Evolutionary conservation across 805 yeast genomes (phyloP), one percentile per base, ranked within the genome.

Genomic region (Metschnikowia gruessii): DNA sequence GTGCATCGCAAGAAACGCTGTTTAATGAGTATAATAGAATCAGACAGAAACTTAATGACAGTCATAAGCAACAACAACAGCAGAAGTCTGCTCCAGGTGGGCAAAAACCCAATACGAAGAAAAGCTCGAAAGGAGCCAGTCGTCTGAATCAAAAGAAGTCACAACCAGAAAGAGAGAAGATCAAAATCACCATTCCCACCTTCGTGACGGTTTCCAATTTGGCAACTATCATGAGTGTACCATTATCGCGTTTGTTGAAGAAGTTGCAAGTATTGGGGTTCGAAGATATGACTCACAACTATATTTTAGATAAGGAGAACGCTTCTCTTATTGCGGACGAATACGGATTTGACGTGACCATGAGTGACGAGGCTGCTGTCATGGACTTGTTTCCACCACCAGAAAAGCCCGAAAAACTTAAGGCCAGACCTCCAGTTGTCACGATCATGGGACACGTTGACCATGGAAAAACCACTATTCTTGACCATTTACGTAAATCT

Each of bases 361-460:
- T 68, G 60, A 81, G 77, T 48, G 85, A 81, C 40, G 75, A 74
- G n/a, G 35, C 30, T 19, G 69, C 74, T 4, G 83, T 86, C 2
- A 65, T 84, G 43, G 80, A 83, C 51, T 81, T 88, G 15, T 73
- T 77, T 13, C 79, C 82, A 0, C 67, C 68, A 1, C 79, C 87
- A 0, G 73, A 68, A 2, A 75, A 75, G 24, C 60, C 63, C n/a
- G 66, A 68, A 6, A 59, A 66, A 18, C 62, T 85, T 52, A 80
- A 79, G 37, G 74, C 82, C 6, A 72, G 98, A 53, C 90, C 99
- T 0, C 99, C 99, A 0, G 85, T 94, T 19, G 97, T 94, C 4
- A 91, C 99, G 0, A 87, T 94, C 43, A 94, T 94, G 98, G 99
- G 99, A 2, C 99, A 94, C 64, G 99, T 94, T 26, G 99, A 94